Evolutionary conservation across 345 rosid species (phyloP), one percentile per base, ranked within the genome.

Genomic region (Erysimum cheiranthoides): DNA sequence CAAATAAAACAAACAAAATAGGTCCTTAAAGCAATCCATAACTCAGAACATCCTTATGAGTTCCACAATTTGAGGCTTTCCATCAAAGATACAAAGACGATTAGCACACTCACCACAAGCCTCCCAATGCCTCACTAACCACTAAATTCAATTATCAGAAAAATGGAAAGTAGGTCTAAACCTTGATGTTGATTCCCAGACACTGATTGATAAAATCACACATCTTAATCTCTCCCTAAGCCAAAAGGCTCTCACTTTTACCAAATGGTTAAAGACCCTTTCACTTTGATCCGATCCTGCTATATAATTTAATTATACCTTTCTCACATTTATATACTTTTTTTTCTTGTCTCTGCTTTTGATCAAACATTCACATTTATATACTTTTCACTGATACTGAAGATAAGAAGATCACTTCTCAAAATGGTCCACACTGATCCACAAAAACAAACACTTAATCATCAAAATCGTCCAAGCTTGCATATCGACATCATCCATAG

Each of bases 111-210:
- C 10, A 17, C 5, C 5, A 49, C 10, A 14, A 18, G 31, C 30
- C 30, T 25, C 21, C 18, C n/a, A 51, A 25, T 2, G 59, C 35
- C 56, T 8, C 31, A 8, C 5, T 10, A 62, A 27, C 36, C 35
- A 39, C 68, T 62, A 42, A 42, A 43, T 43, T 32, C 66, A 58
- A 49, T 10, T n/a, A 40, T 35, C 18, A 49, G 21, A 50, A 38
- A 72, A 36, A 4, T 18, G 28, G 25, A 5, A 12, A 27, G 36
- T 68, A 10, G 25, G 27, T 34, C 10, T 35, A 16, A 47, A 49
- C 32, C 5, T 58, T 45, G 7, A 58, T 58, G 46, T 31, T 39
- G 63, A 53, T 28, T 53, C 12, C 27, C 62, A 69, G 64, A 69
- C 52, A 68, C 56, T 49, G 27, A 17, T 3, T 17, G 53, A 49